These are phyloP conservation scores for Lachnellula hyalina DNA, from an alignment of 2,329 filamentous ascomycete genomes.

Conservation along the genomic window DNA sequence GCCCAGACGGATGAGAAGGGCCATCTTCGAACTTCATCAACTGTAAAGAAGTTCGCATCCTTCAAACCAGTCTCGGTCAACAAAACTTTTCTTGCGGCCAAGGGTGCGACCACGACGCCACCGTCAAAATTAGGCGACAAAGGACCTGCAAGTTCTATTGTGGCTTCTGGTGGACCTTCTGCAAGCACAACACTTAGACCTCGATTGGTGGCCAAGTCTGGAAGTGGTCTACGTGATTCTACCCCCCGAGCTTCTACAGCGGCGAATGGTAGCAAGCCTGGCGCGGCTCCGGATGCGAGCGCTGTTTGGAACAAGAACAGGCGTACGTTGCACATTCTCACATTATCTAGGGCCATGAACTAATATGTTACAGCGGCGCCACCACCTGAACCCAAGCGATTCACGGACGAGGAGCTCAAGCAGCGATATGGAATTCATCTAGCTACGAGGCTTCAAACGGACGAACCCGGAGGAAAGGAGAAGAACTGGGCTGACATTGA, in stretches of 20 bases:
- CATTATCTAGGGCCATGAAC: slow-evolving; percentile 17
- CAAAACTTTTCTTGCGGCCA: slow-evolving; percentile 75
- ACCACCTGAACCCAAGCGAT: slow-evolving; percentile 69
- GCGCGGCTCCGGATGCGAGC: slow-evolving; percentile 61
- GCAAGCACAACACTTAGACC: slow-evolving; percentile 55
- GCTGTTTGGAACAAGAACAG: slow-evolving; percentile 88
- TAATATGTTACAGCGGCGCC: slow-evolving; percentile 45
- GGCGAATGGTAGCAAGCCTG: slow-evolving; percentile 52
- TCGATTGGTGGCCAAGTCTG: slow-evolving; percentile 71
- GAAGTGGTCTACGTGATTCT: slow-evolving; percentile 52
- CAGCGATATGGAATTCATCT: slow-evolving; percentile 84
- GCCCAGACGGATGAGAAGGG: slow-evolving; percentile 52
- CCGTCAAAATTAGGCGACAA: slow-evolving; percentile 49
- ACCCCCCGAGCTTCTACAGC: slow-evolving; percentile 38
- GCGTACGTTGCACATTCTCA: slow-evolving; percentile 49
- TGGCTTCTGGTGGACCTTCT: slow-evolving; percentile 41
- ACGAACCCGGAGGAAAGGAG: slow-evolving; percentile 63
- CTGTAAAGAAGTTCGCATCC: slow-evolving; percentile 67
- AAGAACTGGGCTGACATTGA: slow-evolving; percentile 88
- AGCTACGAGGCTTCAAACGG: slow-evolving; percentile 70
- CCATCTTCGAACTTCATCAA: slow-evolving; percentile 52
- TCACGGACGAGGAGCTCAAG: slow-evolving; percentile 78
- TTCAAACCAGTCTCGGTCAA: slow-evolving; percentile 87
- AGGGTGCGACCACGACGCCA: slow-evolving; percentile 44
- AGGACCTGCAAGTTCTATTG: slow-evolving; percentile 38